Conservation (phyloP, 2,329 filamentous ascomycete genomes). For the Calonectria pauciramosa region DNA sequence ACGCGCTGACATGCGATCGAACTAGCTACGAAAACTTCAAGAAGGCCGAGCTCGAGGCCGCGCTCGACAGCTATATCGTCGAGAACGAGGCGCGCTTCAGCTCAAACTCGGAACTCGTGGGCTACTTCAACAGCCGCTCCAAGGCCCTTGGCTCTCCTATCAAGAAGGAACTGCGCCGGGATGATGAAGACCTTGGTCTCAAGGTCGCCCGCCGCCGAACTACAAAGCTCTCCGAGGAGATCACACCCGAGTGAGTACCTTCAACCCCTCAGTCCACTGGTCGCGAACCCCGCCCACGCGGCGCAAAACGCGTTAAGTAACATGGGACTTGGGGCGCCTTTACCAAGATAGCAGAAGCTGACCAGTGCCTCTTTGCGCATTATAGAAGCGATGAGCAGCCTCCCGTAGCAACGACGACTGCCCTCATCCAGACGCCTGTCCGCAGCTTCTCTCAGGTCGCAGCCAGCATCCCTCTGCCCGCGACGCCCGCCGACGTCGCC, state of each 20-base stretch:
- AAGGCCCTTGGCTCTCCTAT: conserved; percentile 72
- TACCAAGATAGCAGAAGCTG: conserved; percentile 26
- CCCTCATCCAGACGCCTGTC: conserved; percentile 63
- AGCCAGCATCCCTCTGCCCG: conserved; percentile 78
- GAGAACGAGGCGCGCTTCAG: conserved; percentile 76
- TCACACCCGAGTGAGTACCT: conserved; percentile 60
- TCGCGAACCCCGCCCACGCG: conserved; percentile 30
- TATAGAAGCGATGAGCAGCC: conserved; percentile 49
- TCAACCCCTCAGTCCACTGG: conserved; percentile 6
- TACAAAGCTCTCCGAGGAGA: conserved; percentile 61
- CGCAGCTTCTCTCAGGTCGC: conserved; percentile 67
- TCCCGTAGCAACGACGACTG: conserved; percentile 54
- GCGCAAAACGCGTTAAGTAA: conserved; percentile 19
- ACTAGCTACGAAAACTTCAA: conserved; percentile 77
- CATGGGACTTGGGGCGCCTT: conserved; percentile 18
- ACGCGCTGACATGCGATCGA: conserved; percentile 35
- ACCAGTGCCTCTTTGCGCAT: conserved; percentile 20
- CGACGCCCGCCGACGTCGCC: conserved; percentile 84
- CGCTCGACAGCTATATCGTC: conserved; percentile 80
- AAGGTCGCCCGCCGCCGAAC: conserved; percentile 62
- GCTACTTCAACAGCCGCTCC: conserved; percentile 81
- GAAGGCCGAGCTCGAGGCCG: conserved; percentile 84
- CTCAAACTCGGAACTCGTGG: conserved; percentile 73
- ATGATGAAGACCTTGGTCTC: conserved; percentile 54
- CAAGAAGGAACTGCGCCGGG: conserved; percentile 64